These are phyloP conservation scores for Yamadazyma trypodendri DNA, from an alignment of 1,139 yeast species.

Conservation along the genomic window DNA sequence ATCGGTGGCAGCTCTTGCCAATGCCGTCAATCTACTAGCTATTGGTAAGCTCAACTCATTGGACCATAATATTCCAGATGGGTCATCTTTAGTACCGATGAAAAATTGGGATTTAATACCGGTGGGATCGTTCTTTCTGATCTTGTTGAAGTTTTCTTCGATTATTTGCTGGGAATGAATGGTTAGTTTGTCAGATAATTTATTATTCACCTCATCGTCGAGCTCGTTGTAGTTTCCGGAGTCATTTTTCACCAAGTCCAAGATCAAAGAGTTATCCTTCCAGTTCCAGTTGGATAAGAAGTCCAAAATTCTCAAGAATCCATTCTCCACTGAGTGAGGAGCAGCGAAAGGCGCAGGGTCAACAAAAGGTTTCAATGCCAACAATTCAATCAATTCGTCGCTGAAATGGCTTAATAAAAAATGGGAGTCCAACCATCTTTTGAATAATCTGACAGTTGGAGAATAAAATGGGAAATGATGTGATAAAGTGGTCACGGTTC, in stretches of 20 bases:
- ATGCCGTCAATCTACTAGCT: conserved; percentile 83
- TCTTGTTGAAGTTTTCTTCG: conserved; percentile 59
- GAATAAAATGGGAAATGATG: conserved; percentile 75
- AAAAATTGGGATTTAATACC: conserved; percentile 78
- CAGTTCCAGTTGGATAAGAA: conserved; percentile 89
- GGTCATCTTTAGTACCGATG: conserved; percentile 78
- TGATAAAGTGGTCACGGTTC: conserved; percentile 69
- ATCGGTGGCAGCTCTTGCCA: conserved; percentile 72
- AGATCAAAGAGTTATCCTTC: conserved; percentile 80
- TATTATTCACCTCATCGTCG: conserved; percentile 20
- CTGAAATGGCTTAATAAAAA: conserved; percentile 64
- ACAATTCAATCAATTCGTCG: conserved; percentile 78
- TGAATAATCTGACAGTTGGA: conserved; percentile 78
- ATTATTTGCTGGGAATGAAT: conserved; percentile 62
- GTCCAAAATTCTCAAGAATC: conserved; percentile 71
- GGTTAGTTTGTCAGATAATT: conserved; percentile 63
- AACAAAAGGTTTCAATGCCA: conserved; percentile 81
- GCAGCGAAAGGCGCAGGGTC: conserved; percentile 80
- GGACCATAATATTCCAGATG: conserved; percentile 83
- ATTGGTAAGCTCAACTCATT: conserved; percentile 69
- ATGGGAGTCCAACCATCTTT: conserved; percentile 81
- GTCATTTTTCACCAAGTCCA: conserved; percentile 64
- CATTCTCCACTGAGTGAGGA: conserved; percentile 78
- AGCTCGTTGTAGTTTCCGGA: conserved; percentile 10
- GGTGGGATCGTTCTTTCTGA: conserved; percentile 77